A percentile compares a stretch with the other conserved stretches of the same genome.
Conservation (phyloP, 2,329 filamentous ascomycete genomes). For the Aurifilum marmelostoma region DNA sequence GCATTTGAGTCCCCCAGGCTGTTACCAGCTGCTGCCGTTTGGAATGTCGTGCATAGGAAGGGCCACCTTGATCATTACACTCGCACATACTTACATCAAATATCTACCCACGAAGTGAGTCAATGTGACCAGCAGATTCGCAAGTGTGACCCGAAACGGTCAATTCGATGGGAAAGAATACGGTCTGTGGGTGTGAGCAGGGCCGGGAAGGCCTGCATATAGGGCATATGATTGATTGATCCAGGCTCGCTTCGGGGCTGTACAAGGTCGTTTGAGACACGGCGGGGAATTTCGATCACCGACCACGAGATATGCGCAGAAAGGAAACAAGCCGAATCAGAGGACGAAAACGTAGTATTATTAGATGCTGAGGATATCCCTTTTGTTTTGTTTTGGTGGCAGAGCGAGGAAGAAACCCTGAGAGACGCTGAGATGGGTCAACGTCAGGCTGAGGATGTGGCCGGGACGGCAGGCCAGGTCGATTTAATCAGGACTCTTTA, state of each 20-base stretch:
- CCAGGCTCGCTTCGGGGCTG: not conserved
- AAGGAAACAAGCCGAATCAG: not conserved
- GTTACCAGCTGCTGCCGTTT: not conserved
- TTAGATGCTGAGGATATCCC: not conserved
- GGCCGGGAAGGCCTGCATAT: conserved; percentile 1
- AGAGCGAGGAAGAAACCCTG: not conserved
- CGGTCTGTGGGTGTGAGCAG: conserved; percentile 8
- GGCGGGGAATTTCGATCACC: not conserved
- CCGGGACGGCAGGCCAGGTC: not conserved
- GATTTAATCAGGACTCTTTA: not conserved
- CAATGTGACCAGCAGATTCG: not conserved
- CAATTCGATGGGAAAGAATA: conserved; percentile 9
- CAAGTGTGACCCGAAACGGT: conserved; percentile 8
- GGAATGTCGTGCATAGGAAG: not conserved
- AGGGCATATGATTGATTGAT: not conserved
- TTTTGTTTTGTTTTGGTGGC: too few relatives aligned
- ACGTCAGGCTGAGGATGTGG: not conserved
- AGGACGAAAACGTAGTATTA: not conserved
- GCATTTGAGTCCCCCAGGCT: not conserved
- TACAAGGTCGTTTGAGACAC: conserved; percentile 5
- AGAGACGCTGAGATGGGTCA: not conserved
- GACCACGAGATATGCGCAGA: not conserved
- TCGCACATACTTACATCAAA: not conserved
- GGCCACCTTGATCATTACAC: not conserved
- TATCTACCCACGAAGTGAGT: not conserved